Conservation (phyloP, 768 basidiomycete species). For the Amanita subjunquillea region DNA sequence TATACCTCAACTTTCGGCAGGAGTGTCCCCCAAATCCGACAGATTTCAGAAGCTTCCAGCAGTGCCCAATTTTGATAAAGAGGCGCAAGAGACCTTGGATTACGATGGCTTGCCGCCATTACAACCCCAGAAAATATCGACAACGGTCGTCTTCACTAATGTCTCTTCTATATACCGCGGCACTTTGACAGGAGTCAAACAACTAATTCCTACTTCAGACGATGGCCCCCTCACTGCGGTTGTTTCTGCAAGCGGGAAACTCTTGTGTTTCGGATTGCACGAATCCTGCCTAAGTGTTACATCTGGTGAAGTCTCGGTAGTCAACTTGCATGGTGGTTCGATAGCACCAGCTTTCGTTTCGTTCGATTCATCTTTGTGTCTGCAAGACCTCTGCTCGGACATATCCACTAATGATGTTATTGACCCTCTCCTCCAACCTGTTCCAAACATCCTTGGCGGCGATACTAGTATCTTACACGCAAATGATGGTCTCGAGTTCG, state of each 20-base stretch:
- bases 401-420: slow-evolving; percentile 50
- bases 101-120: slow-evolving; percentile 76
- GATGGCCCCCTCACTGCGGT: slow-evolving; percentile 21
- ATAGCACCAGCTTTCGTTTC: slow-evolving; percentile 58
- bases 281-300: slow-evolving; percentile 14
- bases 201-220: slow-evolving; percentile 15
- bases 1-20: slow-evolving; percentile 56
- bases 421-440: slow-evolving; percentile 37
- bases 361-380: slow-evolving; percentile 62
- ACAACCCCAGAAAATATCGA: slow-evolving; percentile 23
- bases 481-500: slow-evolving; percentile 66
- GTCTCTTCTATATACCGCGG: slow-evolving; percentile 38
- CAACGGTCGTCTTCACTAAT: slow-evolving; percentile 51
- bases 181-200: slow-evolving; percentile 18
- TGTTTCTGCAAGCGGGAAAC: slow-evolving; percentile 32
- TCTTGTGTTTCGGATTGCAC: slow-evolving; percentile 36
- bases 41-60: slow-evolving; percentile 36
- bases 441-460: slow-evolving; percentile 44
- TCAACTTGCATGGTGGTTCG: slow-evolving; percentile 67
- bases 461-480: slow-evolving; percentile 46
- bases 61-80: slow-evolving; percentile 64
- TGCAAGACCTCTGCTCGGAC: slow-evolving; percentile 61
- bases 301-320: slow-evolving; percentile 16
- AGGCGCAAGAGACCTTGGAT: slow-evolving; percentile 46
- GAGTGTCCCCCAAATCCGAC: slow-evolving; percentile 39